Base-by-base conservation (phyloP, 2,329 filamentous ascomycete species). In the Penicillium sp. region DNA sequence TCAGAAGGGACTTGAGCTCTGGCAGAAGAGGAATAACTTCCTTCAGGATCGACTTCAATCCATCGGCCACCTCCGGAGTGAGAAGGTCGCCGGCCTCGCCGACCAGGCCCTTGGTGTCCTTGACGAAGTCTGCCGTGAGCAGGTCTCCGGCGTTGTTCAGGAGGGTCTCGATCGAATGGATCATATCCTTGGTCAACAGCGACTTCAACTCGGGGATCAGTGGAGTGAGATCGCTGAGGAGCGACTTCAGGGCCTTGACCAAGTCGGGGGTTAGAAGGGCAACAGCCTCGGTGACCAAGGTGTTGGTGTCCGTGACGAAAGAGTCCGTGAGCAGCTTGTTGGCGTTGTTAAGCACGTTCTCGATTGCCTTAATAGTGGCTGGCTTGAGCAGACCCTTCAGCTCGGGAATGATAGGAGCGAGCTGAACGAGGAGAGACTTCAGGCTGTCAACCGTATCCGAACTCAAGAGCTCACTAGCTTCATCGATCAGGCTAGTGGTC, bases 301-400 rank as follows among this genome's bases (percentile, higher is more conserved):
- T 41, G 41, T 63, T 56, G 29, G 62, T 66, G 45, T 67, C 59
- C 19, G 54, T 51, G 27, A 65, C 57, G 33, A 67, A 68, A n/a
- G 49, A 36, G 11, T 59, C 55, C 29, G 63, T 67, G 13, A 68
- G 57, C 23, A 68, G 55, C 23, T 58, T 45, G 58, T 63, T 68
- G 31, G 62, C 66, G 21, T 63, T 59, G n/a, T 29, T 46, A 29
- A 68, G 57, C 44, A 68, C 48, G 16, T 53, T 59, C 29, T 50
- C 50, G 5, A 68, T 58, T 38, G 58, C 61, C 27, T 58, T 40
- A 39, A 68, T 60, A 9, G 62, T 66, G 19, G 51, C 52, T 44
- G 62, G 53, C 54, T 64, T 67, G 4, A 68, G 60, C 49, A 62
- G 62, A 23, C 11, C 23, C 46, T 65, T 57, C 29, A 68, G 51